Percentiles rank a stretch among this genome's conserved stretches.
Evolutionary conservation across 2,329 filamentous ascomycete genomes (phyloP).

Genomic region (Nemania serpens): DNA sequence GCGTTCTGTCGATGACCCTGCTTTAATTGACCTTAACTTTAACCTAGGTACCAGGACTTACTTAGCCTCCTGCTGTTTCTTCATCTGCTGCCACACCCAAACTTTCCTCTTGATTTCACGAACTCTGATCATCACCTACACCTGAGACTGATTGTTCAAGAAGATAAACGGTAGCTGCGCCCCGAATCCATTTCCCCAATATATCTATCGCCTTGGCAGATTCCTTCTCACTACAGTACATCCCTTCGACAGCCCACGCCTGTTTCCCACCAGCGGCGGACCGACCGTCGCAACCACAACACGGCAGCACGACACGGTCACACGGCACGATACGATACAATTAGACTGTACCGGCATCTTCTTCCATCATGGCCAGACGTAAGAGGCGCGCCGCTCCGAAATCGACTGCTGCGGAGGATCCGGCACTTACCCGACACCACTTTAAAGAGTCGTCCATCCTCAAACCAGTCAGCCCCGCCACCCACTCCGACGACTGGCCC

Average conservation of each 20-base stretch:
- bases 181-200: no score
- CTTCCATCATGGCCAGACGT: constrained; percentile 45
- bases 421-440: constrained; percentile 37
- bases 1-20: background rate
- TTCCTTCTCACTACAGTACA: no score
- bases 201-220: no score
- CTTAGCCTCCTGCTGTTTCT: background rate
- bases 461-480: constrained; percentile 41
- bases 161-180: no score
- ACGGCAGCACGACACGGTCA: background rate
- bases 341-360: background rate
- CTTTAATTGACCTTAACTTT: background rate
- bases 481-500: constrained; percentile 59
- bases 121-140: no score
- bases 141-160: no score
- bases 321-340: background rate
- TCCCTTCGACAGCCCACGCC: no score
- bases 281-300: no score
- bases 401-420: constrained; percentile 35
- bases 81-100: background rate
- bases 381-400: constrained; percentile 41
- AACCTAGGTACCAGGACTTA: background rate
- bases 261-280: no score
- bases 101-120: no score
- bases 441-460: constrained; percentile 44